Evolutionary conservation across 2,329 filamentous ascomycete genomes (phyloP).

Genomic region (Diaporthe eres): DNA sequence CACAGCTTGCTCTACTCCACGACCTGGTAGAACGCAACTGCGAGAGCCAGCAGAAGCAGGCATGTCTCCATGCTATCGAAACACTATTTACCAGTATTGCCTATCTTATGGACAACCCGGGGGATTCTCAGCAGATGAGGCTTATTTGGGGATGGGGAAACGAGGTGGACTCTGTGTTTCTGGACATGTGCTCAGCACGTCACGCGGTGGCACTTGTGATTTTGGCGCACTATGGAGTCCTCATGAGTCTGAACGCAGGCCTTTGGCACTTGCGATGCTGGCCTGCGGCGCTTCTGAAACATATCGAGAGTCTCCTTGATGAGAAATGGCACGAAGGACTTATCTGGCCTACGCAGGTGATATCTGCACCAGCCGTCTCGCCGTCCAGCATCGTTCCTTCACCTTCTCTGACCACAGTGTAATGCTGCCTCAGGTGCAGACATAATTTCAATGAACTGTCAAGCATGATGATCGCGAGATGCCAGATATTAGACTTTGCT

Average conservation of each 20-base stretch:
- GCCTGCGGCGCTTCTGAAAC: not conserved
- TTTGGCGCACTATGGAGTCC: slow-evolving; percentile 7
- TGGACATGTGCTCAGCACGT: slow-evolving; percentile 9
- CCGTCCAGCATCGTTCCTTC: not conserved
- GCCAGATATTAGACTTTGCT: not conserved
- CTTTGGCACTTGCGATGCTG: slow-evolving; percentile 11
- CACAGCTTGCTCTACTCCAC: not conserved
- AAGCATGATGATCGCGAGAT: not conserved
- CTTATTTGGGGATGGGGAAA: slow-evolving; percentile 14
- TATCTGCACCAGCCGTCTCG: not conserved
- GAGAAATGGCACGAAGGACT: not conserved
- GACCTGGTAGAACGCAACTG: slow-evolving; percentile 5
- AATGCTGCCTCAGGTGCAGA: not conserved
- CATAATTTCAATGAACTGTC: too few relatives aligned
- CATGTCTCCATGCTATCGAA: not conserved
- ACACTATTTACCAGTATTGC: not conserved
- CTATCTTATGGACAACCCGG: not conserved
- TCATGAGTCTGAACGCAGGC: not conserved
- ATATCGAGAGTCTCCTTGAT: not conserved
- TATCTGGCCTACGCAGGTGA: not conserved
- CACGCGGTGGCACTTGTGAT: slow-evolving; percentile 5
- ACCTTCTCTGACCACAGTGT: not conserved
- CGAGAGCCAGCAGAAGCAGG: not conserved
- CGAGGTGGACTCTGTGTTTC: not conserved
- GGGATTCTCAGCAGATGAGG: not conserved